Evolutionary conservation across 2,329 filamentous ascomycete genomes (phyloP), one percentile per base, ranked within the genome.

Genomic region (Dothistroma septosporum): DNA sequence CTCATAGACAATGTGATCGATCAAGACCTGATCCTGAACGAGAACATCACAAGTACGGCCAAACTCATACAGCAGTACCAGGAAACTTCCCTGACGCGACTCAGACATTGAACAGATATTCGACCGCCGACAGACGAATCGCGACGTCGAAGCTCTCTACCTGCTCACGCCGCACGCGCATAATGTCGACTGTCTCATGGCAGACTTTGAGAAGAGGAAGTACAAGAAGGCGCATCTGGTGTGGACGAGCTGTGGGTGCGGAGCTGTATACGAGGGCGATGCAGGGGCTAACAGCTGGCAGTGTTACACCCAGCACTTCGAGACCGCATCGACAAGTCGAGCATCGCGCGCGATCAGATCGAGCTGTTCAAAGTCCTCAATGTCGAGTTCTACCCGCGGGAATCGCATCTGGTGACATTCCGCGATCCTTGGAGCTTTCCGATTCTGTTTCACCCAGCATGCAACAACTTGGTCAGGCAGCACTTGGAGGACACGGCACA

Each of bases 41-140:
- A 92, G 77, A 96, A 96, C 75, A 90, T 99, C 76, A 93, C 92
- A 68, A 96, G 92, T 96, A 83, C 74, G 87, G 53, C 33, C 58
- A 58, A 31, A 48, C 49, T 14, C 49, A 31, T 49, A 10, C 53
- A 49, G 33, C 31, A 31, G 22, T 37, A 32, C 33, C 48, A 31
- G n/a, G 47, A 33, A 21, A n/a, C n/a, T 16, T 48, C 56, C 73
- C 76, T 69, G 77, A 71, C 64, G 59, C 64, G 60, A 63, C 59
- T n/a, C 76, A 96, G 92, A 96, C 77, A 93, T 99, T 76, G 93
- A 97, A 81, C 86, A 86, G 72, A 95, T 99, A 77, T 92, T 97
- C 80, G 86, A 94, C 64, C 87, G 86, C 70, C 86, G 94, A 73
- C 87, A 89, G 53, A 82, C 84, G 73, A 96, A 96, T 74, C 87